Conservation (phyloP, 2,329 filamentous ascomycete genomes). For the Claviceps capensis region DNA sequence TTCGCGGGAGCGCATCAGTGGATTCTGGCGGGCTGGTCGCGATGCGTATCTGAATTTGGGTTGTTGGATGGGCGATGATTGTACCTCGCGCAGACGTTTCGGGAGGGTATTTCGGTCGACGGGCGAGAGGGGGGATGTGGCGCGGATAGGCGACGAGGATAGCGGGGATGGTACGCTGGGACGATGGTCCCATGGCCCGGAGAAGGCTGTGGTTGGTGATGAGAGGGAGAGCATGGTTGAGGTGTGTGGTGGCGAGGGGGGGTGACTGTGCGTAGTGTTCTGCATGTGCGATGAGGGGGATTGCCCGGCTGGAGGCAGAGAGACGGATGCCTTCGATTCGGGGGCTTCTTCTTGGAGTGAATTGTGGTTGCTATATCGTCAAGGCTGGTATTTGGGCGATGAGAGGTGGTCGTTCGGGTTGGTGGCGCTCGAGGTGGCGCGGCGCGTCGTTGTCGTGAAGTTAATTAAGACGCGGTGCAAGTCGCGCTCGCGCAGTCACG, state of each 20-base stretch:
- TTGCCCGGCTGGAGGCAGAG: neutral
- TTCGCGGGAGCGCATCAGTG: slow-evolving; percentile 45
- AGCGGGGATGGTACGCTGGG: slow-evolving; percentile 41
- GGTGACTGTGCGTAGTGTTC: neutral
- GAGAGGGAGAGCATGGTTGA: slow-evolving; percentile 28
- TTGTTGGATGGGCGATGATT: slow-evolving; percentile 30
- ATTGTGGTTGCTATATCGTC: neutral
- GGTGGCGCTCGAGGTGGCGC: too few species aligned
- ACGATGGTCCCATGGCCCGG: slow-evolving; percentile 29
- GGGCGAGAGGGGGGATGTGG: slow-evolving; percentile 32
- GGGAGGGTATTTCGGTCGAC: slow-evolving; percentile 27
- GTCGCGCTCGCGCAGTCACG: slow-evolving; percentile 16
- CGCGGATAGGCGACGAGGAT: slow-evolving; percentile 44
- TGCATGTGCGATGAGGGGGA: neutral
- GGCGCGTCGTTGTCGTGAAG: neutral
- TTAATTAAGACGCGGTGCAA: slow-evolving; percentile 12
- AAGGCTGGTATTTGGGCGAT: neutral
- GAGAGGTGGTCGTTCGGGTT: neutral
- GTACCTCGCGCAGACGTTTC: slow-evolving; percentile 22
- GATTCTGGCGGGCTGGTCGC: slow-evolving; percentile 47
- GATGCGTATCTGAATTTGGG: slow-evolving; percentile 37
- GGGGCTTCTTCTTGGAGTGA: too few species aligned
- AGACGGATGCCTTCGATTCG: neutral
- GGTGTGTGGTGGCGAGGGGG: slow-evolving; percentile 1
- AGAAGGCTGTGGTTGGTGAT: slow-evolving; percentile 28